These are phyloP conservation scores for Polytolypa hystricis DNA, from an alignment of 2,329 filamentous ascomycete species.

Conservation along the genomic window DNA sequence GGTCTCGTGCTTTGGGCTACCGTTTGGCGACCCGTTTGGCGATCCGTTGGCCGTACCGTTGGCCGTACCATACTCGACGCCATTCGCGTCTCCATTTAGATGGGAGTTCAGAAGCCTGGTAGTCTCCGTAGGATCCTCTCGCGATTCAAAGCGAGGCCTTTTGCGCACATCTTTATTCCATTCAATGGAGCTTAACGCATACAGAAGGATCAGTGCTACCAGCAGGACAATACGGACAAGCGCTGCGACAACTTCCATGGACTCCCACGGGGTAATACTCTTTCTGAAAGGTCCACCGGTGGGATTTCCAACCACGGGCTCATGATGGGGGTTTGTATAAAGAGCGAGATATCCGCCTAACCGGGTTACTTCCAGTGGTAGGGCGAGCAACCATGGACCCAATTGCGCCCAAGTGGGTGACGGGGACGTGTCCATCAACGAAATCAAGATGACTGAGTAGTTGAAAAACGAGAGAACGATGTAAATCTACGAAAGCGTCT, in stretches of 20 bases:
- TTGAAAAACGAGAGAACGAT: constrained; percentile 75
- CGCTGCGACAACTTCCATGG: constrained; percentile 42
- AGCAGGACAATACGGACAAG: constrained; percentile 59
- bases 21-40: not conserved
- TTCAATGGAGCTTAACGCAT: constrained; percentile 40
- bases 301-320: constrained; percentile 44
- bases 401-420: constrained; percentile 73
- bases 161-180: constrained; percentile 31
- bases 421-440: constrained; percentile 70
- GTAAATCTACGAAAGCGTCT: constrained; percentile 54
- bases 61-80: constrained; percentile 41
- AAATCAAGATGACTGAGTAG: constrained; percentile 75
- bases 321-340: constrained; percentile 56
- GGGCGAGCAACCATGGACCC: constrained; percentile 62
- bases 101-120: constrained; percentile 30
- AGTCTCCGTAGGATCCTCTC: constrained; percentile 32
- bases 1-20: constrained; percentile 28
- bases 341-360: constrained; percentile 57
- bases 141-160: constrained; percentile 17
- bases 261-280: constrained; percentile 33
- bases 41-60: too few relatives aligned
- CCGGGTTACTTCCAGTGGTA: constrained; percentile 63
- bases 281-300: constrained; percentile 31
- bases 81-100: constrained; percentile 34
- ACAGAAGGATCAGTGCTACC: constrained; percentile 49